phyloP scores from a whole-genome alignment of 306 rosid genomes.

The Rosa persica region DNA sequence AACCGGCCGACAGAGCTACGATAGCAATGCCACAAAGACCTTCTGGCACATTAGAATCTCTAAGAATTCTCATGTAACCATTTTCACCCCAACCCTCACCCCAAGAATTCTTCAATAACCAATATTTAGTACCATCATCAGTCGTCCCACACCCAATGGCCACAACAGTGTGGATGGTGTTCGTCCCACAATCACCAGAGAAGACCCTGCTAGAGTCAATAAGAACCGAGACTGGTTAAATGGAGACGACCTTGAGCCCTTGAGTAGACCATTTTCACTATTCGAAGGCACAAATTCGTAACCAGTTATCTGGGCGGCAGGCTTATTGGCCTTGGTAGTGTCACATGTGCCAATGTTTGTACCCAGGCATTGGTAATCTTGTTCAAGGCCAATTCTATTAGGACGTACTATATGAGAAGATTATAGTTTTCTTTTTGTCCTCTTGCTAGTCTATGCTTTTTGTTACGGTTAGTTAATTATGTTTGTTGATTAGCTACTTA shows the following conservation, averaged over 20 bases:
- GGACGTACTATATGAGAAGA: too few species aligned
- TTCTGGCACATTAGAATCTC: not conserved
- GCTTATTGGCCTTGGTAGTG: not conserved
- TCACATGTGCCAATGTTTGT: not conserved
- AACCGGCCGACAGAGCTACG: not conserved
- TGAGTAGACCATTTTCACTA: constrained; percentile 8
- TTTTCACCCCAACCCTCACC: constrained; percentile 30
- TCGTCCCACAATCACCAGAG: not conserved
- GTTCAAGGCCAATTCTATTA: constrained; percentile 16
- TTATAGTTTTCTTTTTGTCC: too few species aligned
- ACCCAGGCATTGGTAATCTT: constrained; percentile 18
- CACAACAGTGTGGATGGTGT: constrained; percentile 2
- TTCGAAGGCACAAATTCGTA: not conserved
- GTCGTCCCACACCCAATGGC: constrained; percentile 27
- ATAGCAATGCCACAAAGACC: not conserved
- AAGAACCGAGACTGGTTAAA: constrained; percentile 10
- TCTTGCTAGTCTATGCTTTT: too few species aligned
- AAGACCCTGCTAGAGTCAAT: constrained; percentile 5
- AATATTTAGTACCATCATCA: constrained; percentile 18
- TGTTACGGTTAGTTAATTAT: too few species aligned
- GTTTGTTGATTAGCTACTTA: too few species aligned
- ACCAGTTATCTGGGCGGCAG: constrained; percentile 4
- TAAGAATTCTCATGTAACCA: constrained; percentile 27
- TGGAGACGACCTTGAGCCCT: constrained; percentile 16
- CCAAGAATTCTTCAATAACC: constrained; percentile 23